Percentiles rank a stretch among this genome's conserved stretches.
phyloP scores from a whole-genome alignment of 176 grass and related monocot genomes.

The Echinochloa phyllopogon region DNA sequence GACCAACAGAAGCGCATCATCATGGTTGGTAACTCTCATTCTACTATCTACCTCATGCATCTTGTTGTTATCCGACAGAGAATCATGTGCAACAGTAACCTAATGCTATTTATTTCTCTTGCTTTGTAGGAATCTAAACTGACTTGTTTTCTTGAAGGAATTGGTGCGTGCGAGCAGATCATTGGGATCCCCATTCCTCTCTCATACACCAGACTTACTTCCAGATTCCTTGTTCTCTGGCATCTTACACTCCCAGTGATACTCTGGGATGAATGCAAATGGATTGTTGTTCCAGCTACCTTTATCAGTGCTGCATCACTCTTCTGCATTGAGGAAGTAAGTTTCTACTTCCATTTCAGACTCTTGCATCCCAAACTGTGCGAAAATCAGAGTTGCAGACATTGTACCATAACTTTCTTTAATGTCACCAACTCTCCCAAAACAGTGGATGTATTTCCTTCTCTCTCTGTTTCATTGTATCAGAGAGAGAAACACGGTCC shows the following conservation, averaged over 20 bases:
- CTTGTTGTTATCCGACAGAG: not conserved
- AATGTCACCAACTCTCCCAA: not conserved
- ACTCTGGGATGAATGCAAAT: conserved; percentile 94
- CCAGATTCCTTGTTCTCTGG: conserved; percentile 94
- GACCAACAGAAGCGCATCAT: conserved; percentile 64
- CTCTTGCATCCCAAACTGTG: not conserved
- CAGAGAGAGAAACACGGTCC: no score
- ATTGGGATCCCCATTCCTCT: conserved; percentile 85
- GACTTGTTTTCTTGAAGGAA: conserved; percentile 88
- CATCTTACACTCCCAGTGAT: conserved; percentile 93
- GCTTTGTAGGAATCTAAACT: conserved; percentile 77
- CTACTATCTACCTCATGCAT: not conserved
- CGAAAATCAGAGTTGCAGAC: not conserved
- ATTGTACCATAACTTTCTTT: not conserved
- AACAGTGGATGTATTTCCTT: not conserved
- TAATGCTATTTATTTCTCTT: conserved; percentile 43
- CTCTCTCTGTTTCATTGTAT: no score
- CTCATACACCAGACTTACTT: conserved; percentile 90
- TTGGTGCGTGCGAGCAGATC: conserved; percentile 79
- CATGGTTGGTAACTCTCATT: conserved; percentile 78
- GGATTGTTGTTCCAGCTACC: conserved; percentile 94
- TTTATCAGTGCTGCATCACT: conserved; percentile 91
- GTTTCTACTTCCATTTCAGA: conserved; percentile 16
- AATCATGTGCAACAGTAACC: not conserved
- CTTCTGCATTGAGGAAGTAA: conserved; percentile 99